Evolutionary conservation across 2,329 filamentous ascomycete species (phyloP), one percentile per base, ranked within the genome.

Genomic region (Colletotrichum sp.): DNA sequence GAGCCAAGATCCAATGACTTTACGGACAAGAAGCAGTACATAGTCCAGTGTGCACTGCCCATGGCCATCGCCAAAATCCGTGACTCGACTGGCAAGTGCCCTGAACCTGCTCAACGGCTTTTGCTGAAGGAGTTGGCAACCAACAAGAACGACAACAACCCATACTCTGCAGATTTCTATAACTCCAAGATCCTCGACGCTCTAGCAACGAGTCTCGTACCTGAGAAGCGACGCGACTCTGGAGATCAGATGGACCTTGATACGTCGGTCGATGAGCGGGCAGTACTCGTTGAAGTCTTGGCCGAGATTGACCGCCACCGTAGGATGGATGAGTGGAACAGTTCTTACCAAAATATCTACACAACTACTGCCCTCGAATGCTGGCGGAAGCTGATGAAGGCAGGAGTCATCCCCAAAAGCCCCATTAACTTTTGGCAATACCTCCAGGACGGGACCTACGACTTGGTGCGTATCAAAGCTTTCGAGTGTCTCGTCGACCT

Each of bases 1-100:
- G 96, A 96, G 87, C 95, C 96, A 4, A 91, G 92, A 28, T 94
- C 96, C 1, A 99, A 99, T 80, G 95, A 99, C 84, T 99, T 99
- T 81, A 92, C 92, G 0, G 95, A 99, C 84, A 95, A 96, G 80
- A 93, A 93, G 68, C 91, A 94, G 77, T 99, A 99, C 84, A 90
- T 94, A 62, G 92, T 99, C 8, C 95, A 98, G 79, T 93, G 93
- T 78, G 93, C 95, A 15, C 97, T 99, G 69, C 93, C 96, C 1
- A 91, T 92, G 78, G 94, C 96, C 8, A 93, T 99, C 78, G 92
- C 96, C 4, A 90, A 92, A 77, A 92, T 99, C 64, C 92, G 95
- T 67, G 94, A 96, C 80, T 88, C 88, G 52, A 90, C 93, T 71
- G 95, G 95, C 49, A 94, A 92, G 80, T 96, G 96, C 70, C 96